Evolutionary conservation across 2,329 filamentous ascomycete genomes (phyloP).

Genomic region (Ophiostoma australiae): DNA sequence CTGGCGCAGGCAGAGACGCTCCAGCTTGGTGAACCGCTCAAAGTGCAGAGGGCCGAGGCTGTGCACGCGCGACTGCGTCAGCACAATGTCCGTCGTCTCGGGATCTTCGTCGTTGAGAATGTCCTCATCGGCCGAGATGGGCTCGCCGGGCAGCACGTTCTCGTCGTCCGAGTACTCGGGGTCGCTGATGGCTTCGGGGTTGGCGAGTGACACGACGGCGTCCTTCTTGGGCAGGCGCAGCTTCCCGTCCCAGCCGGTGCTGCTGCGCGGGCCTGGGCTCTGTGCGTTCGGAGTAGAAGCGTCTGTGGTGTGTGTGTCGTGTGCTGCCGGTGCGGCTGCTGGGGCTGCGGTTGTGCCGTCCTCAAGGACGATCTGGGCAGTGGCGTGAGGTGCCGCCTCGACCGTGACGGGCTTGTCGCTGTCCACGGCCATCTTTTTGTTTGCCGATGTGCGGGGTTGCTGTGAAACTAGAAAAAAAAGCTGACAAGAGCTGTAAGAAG

Average conservation of each 20-base stretch:
- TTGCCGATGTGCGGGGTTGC: not conserved
- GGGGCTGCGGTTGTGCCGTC: constrained; percentile 21
- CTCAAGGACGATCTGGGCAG: constrained; percentile 21
- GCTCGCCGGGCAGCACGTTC: constrained; percentile 63
- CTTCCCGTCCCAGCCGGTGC: constrained; percentile 79
- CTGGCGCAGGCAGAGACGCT: constrained; percentile 82
- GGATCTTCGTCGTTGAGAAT: constrained; percentile 56
- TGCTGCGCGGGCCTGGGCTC: constrained; percentile 45
- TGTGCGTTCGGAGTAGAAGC: constrained; percentile 33
- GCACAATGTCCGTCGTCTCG: constrained; percentile 72
- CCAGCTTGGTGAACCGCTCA: constrained; percentile 72
- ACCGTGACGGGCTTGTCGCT: constrained; percentile 15
- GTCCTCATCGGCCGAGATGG: constrained; percentile 76
- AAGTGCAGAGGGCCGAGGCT: constrained; percentile 75
- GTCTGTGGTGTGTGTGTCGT: constrained; percentile 37
- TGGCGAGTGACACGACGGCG: constrained; percentile 53
- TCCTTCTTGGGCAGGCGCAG: constrained; percentile 57
- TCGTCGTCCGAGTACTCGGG: constrained; percentile 75
- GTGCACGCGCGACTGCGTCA: constrained; percentile 78
- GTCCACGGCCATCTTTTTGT: constrained; percentile 15
- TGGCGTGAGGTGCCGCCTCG: constrained; percentile 15
- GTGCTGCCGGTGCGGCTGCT: not conserved
- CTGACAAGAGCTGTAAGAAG: not conserved
- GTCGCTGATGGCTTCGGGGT: constrained; percentile 78
- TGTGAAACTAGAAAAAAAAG: not conserved